Evolutionary conservation across 768 basidiomycete genomes (phyloP), one percentile per base, ranked within the genome.

Genomic region (Fistulinella prunicolor): DNA sequence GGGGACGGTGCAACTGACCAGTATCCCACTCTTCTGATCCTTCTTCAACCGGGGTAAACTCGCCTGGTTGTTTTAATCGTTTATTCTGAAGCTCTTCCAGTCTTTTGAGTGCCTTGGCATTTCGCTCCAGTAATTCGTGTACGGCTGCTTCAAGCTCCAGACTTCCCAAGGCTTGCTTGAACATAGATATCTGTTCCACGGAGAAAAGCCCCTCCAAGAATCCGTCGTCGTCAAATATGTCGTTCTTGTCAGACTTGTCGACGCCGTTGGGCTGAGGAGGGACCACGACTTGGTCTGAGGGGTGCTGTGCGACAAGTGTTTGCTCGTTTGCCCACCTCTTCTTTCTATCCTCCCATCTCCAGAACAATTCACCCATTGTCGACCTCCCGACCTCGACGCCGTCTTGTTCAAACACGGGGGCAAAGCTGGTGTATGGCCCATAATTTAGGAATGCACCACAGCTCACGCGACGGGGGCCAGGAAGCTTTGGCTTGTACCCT

Each of bases 1-100:
- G 24, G 30, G 47, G 38, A 12, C n/a, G n/a, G n/a, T n/a, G 35
- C 29, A 44, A 65, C 83, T 55, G 60, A 90, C 89, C 90, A 51
- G 79, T 80, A 55, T 88, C 83, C 85, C 85, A 89, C 63, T 93
- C 89, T 64, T 90, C 89, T 10, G 86, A 85, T 28, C 76, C 85
- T 60, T 82, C 78, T 60, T 82, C 76, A 3, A 81, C 80, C 44
- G 71, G 72, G 28, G 63, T 62, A 9, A 71, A 77, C 32, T 71
- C 73, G 13, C 72, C 73, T 20, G 73, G 74, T 10, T 67, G 65
- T 14, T 71, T 72, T 24, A 86, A 61, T 10, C 89, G 79, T 45
- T 66, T 61, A 17, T 67, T 70, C 59, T 92, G 89, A 40, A 92
- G 70, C 55, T 81, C 77, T 55, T 82, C 82, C 13, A 93, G 70